phyloP scores from a whole-genome alignment of 768 basidiomycete genomes.

The Baorangia bicolor region DNA sequence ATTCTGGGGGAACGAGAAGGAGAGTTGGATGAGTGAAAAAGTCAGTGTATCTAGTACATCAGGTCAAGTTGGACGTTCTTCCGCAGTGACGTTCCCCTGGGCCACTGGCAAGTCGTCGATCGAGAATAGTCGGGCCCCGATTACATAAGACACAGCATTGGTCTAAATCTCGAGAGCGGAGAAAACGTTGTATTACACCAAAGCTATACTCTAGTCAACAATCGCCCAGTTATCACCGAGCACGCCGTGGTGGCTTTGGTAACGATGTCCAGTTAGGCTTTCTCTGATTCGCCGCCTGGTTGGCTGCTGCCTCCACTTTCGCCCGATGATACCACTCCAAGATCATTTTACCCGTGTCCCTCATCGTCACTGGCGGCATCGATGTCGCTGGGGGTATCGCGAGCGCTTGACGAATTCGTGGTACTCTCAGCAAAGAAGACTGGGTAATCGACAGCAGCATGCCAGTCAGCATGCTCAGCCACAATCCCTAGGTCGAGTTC shows the following conservation, averaged over 20 bases:
- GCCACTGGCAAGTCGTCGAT: not conserved
- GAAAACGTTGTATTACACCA: not conserved
- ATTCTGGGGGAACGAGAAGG: conserved; percentile 9
- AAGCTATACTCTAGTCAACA: not conserved
- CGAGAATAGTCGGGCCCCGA: not conserved
- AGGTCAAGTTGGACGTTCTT: not conserved
- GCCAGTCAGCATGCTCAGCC: conserved; percentile 57
- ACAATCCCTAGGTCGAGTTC: conserved; percentile 45
- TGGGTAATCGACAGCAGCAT: conserved; percentile 48
- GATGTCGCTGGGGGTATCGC: conserved; percentile 29
- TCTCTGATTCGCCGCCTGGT: conserved; percentile 5
- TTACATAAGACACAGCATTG: conserved; percentile 22
- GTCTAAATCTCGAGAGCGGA: not conserved
- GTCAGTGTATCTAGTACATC: conserved; percentile 10
- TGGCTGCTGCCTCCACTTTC: not conserved
- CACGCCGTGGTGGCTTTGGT: conserved; percentile 21
- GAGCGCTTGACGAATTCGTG: conserved; percentile 40
- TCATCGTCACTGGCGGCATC: conserved; percentile 28
- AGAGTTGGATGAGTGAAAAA: too few relatives aligned
- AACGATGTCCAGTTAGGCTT: conserved; percentile 26
- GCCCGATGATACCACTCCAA: conserved; percentile 18
- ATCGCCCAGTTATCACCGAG: not conserved
- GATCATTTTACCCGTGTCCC: conserved; percentile 22
- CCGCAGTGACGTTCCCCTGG: not conserved
- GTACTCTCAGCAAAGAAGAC: conserved; percentile 42